Conservation (phyloP, 108 stramenopile genomes). For the Conticribra weissflogii region DNA sequence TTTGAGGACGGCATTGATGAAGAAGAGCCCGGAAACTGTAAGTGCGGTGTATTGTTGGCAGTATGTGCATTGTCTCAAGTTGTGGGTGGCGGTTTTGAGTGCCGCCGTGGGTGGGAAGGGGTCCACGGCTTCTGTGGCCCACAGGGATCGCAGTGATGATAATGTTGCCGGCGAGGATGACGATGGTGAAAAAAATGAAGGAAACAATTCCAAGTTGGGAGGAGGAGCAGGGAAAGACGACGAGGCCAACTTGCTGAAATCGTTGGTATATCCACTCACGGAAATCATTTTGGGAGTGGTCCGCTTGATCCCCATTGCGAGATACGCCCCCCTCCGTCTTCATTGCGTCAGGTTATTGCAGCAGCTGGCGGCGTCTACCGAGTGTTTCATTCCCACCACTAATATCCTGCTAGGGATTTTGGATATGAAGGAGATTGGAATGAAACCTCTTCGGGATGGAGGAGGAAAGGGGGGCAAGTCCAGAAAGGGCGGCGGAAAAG, state of each 20-base stretch:
- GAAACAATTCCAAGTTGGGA: constrained; percentile 32
- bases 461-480: too few relatives aligned
- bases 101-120: constrained; percentile 62
- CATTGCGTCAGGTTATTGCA: constrained; percentile 92
- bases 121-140: constrained; percentile 12
- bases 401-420: constrained; percentile 84
- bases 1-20: constrained; percentile 89
- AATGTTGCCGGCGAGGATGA: too few relatives aligned
- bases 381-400: constrained; percentile 89
- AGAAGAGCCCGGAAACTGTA: constrained; percentile 86
- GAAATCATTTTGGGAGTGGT: constrained; percentile 89
- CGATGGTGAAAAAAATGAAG: constrained; percentile 53
- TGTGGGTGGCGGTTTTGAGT: constrained; percentile 93
- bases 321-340: constrained; percentile 88
- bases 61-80: constrained; percentile 90
- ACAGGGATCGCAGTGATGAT: too few relatives aligned
- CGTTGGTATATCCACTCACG: constrained; percentile 86
- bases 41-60: constrained; percentile 94
- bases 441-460: constrained; percentile 59
- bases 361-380: constrained; percentile 89
- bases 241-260: constrained; percentile 69
- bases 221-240: constrained; percentile 47
- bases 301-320: constrained; percentile 75
- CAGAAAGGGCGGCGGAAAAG: too few relatives aligned
- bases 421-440: constrained; percentile 82